phyloP scores from a whole-genome alignment of 768 basidiomycete genomes.

The Kwoniella newhampshirensis region DNA sequence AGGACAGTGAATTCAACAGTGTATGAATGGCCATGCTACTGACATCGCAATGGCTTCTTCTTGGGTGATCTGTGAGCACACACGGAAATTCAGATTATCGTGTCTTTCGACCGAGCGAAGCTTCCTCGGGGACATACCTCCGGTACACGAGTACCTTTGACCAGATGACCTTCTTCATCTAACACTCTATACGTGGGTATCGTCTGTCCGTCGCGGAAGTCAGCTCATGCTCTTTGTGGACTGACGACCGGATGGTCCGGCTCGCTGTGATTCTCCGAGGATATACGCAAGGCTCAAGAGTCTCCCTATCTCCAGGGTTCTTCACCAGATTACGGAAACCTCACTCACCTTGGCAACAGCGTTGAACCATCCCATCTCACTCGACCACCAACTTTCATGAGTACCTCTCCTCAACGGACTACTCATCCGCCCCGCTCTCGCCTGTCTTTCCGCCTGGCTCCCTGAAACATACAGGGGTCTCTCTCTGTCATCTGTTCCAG shows the following conservation, averaged over 20 bases:
- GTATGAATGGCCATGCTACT: slow-evolving; percentile 66
- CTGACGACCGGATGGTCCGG: no score
- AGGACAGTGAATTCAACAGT: no score
- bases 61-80: slow-evolving; percentile 34
- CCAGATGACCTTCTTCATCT: slow-evolving; percentile 71
- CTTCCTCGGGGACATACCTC: slow-evolving; percentile 64
- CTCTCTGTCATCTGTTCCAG: slow-evolving; percentile 20
- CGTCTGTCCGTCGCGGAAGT: slow-evolving; percentile 24
- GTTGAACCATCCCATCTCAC: slow-evolving; percentile 47
- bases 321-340: no score
- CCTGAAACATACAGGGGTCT: slow-evolving; percentile 44
- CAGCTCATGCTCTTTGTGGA: neutral
- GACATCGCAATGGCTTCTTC: slow-evolving; percentile 59
- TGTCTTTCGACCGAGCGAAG: neutral
- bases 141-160: slow-evolving; percentile 73
- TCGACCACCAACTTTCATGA: slow-evolving; percentile 50
- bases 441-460: slow-evolving; percentile 37
- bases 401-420: slow-evolving; percentile 45
- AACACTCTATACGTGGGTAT: slow-evolving; percentile 86
- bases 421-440: slow-evolving; percentile 35
- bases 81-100: no score
- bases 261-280: neutral
- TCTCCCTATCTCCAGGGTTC: neutral
- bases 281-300: neutral
- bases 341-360: slow-evolving; percentile 47